phyloP scores from a whole-genome alignment of 192 early-diverging fungal genomes.

The Mortierella hygrophila region DNA sequence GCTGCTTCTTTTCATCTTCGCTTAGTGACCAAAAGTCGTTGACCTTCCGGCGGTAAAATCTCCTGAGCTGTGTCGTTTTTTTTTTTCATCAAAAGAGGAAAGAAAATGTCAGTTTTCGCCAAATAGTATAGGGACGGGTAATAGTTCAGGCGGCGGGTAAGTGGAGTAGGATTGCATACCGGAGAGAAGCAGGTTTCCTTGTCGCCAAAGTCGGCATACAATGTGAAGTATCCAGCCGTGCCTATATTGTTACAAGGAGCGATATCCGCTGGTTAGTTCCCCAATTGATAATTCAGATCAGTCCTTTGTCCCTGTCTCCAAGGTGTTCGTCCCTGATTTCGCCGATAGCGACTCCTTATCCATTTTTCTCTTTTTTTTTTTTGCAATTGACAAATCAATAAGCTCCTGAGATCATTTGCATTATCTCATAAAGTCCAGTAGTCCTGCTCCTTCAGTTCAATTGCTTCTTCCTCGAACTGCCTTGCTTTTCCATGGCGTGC shows the following conservation, averaged over 20 bases:
- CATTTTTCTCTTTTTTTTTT: background rate
- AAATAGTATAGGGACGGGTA: background rate
- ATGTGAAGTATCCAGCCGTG: conserved; percentile 43
- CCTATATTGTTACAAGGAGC: conserved; percentile 6
- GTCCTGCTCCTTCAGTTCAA: no score
- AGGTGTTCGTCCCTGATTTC: background rate
- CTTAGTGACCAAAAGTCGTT: conserved; percentile 51
- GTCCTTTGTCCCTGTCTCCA: background rate
- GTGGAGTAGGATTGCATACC: conserved; percentile 11
- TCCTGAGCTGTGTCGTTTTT: conserved; percentile 22
- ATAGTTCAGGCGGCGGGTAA: background rate
- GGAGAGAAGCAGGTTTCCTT: conserved; percentile 51
- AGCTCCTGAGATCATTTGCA: no score
- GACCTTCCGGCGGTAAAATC: conserved; percentile 35
- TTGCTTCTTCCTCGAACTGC: no score
- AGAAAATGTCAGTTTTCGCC: background rate
- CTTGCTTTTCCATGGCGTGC: no score
- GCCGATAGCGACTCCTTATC: no score
- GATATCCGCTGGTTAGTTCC: background rate
- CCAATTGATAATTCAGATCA: background rate
- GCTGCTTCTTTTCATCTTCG: conserved; percentile 54
- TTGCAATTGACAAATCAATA: background rate
- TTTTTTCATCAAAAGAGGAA: background rate
- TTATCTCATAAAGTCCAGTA: no score
- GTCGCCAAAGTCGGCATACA: conserved; percentile 52